These are phyloP conservation scores for Puccinellia tenuiflora DNA, from an alignment of 176 grass and related monocot genomes.

Conservation along the genomic window DNA sequence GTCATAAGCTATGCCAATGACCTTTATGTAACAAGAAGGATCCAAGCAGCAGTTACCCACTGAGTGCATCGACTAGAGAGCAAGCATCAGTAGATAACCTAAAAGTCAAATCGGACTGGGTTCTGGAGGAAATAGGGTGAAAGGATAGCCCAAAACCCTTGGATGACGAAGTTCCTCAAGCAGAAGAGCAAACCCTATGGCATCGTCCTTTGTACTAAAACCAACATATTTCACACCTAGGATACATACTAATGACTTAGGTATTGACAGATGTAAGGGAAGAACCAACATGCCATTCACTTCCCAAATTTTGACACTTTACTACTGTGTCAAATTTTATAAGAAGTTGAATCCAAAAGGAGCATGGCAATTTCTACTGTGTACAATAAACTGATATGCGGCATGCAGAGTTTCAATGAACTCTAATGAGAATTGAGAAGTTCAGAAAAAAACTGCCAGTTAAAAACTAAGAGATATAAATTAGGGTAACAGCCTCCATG, in stretches of 20 bases:
- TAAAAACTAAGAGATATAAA: constrained; percentile 12
- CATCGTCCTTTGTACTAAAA: constrained; percentile 31
- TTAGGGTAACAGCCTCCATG: background rate
- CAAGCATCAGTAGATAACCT: constrained; percentile 26
- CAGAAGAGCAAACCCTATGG: constrained; percentile 22
- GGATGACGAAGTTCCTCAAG: constrained; percentile 26
- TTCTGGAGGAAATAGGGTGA: background rate
- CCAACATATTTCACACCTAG: constrained; percentile 33
- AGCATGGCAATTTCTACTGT: background rate
- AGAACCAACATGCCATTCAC: constrained; percentile 24
- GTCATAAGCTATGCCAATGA: constrained; percentile 58
- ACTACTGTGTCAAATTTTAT: constrained; percentile 1
- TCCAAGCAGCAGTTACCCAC: constrained; percentile 22
- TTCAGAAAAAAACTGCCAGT: background rate
- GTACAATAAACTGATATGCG: background rate
- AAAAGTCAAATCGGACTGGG: constrained; percentile 27
- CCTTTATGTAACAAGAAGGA: constrained; percentile 29
- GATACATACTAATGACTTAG: constrained; percentile 37
- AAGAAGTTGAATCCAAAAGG: background rate
- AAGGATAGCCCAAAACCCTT: constrained; percentile 10
- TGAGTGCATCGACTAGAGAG: constrained; percentile 14
- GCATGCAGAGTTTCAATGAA: background rate
- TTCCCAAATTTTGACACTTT: constrained; percentile 26
- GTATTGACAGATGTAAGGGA: constrained; percentile 35
- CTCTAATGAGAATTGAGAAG: background rate